These are phyloP conservation scores for Saccharum officinarum DNA, from an alignment of 176 grass and related monocot genomes.

Conservation along the genomic window DNA sequence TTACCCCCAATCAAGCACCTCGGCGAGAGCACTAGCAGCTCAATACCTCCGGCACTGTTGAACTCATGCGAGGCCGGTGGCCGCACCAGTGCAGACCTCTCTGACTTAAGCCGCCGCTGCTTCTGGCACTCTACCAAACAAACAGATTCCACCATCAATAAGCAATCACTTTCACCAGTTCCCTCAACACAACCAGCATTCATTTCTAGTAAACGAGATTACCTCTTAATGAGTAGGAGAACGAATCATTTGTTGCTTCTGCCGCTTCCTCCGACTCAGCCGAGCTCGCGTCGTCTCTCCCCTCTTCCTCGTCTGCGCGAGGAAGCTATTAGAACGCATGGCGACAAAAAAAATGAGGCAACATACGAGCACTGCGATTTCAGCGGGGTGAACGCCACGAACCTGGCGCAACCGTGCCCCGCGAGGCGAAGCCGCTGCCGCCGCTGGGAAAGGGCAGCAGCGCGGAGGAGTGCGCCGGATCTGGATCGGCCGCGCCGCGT, in stretches of 20 bases:
- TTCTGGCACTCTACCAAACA: conserved; percentile 60
- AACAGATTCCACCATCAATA: conserved; percentile 23
- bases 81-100: conserved; percentile 11
- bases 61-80: conserved; percentile 23
- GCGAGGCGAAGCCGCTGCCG: conserved; percentile 40
- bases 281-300: not conserved
- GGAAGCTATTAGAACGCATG: conserved; percentile 27
- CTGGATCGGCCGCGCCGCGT: conserved; percentile 43
- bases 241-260: conserved; percentile 43
- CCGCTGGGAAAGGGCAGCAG: conserved; percentile 6
- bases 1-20: conserved; percentile 49
- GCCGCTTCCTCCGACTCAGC: conserved; percentile 32
- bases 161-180: conserved; percentile 10
- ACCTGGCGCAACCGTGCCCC: conserved; percentile 52
- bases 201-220: not conserved
- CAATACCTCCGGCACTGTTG: conserved; percentile 30
- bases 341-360: conserved; percentile 1
- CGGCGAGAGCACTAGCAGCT: conserved; percentile 60
- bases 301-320: conserved; percentile 42
- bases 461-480: conserved; percentile 36
- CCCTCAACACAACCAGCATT: not conserved
- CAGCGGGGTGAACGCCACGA: not conserved
- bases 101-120: conserved; percentile 51
- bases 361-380: conserved; percentile 10
- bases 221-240: conserved; percentile 65